A percentile compares a stretch with the other conserved stretches of the same genome.
Evolutionary conservation across 768 basidiomycete genomes (phyloP).

Genomic region (Lactifluus echinatus): DNA sequence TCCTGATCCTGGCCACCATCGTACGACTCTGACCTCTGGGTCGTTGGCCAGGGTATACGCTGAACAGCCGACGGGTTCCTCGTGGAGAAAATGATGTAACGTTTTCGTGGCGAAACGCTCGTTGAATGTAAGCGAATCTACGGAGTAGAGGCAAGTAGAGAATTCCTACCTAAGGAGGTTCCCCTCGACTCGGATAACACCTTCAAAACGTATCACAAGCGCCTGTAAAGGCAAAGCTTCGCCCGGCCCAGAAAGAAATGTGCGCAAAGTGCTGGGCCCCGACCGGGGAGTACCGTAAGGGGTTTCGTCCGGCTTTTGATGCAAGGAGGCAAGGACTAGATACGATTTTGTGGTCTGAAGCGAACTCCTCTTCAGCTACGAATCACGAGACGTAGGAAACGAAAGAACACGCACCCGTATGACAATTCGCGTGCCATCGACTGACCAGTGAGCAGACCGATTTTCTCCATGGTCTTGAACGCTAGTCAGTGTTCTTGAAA

Average conservation of each 20-base stretch:
- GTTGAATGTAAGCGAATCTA: slow-evolving; percentile 1
- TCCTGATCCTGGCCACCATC: slow-evolving; percentile 27
- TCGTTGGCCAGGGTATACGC: slow-evolving; percentile 74
- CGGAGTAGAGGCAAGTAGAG: slow-evolving; percentile 10
- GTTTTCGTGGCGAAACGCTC: slow-evolving; percentile 68
- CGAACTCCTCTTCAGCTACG: background rate
- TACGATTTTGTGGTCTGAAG: slow-evolving; percentile 71
- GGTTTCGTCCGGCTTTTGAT: slow-evolving; percentile 44
- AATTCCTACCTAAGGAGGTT: slow-evolving; percentile 52
- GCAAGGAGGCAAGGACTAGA: slow-evolving; percentile 65
- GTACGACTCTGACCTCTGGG: slow-evolving; percentile 34
- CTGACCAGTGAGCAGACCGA: slow-evolving; percentile 65
- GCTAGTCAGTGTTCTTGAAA: slow-evolving; percentile 70
- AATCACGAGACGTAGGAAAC: background rate
- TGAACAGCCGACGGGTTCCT: slow-evolving; percentile 67
- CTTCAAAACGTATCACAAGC: slow-evolving; percentile 66
- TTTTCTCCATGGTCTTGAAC: slow-evolving; percentile 82
- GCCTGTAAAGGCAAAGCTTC: slow-evolving; percentile 64
- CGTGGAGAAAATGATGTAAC: slow-evolving; percentile 67
- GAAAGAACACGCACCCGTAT: slow-evolving; percentile 51
- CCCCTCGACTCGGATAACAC: slow-evolving; percentile 74
- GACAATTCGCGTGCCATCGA: slow-evolving; percentile 70
- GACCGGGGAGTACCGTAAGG: slow-evolving; percentile 49
- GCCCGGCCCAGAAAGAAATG: slow-evolving; percentile 73
- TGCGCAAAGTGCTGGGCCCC: slow-evolving; percentile 46